Base-by-base conservation (phyloP, 2,329 filamentous ascomycete genomes). In the Graphilbum fragrans region DNA sequence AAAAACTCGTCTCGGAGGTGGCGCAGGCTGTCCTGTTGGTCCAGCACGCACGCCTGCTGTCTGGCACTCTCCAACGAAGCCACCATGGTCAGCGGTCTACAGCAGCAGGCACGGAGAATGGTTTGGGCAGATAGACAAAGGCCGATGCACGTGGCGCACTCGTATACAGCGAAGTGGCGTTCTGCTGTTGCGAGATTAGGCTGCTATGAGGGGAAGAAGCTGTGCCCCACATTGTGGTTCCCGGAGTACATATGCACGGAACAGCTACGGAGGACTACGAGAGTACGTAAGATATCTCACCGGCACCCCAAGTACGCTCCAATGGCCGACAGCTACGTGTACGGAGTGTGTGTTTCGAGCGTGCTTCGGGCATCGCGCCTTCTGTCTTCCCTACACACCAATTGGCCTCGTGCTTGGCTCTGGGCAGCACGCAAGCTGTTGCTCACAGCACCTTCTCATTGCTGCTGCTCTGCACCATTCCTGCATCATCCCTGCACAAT, bases 1-100 rank as follows among this genome's bases (percentile, higher is more conserved):
- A 81, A 69, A 57, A 92, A 94, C 50, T 90, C 73, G 17, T 75
- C 61, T 27, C 85, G 72, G 40, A 85, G 69, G 43, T 67, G 63
- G 14, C 62, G 59, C 31, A 86, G 59, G 19, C 66, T 59, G 54
- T 86, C 80, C 49, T 74, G 63, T 0, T 63, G 58, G 57, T 86
- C 81, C 5, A 83, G 65, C 19, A 60, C 49, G 47, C 56, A 57
- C 2, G 73, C 73, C 53, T 66, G 74, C 10, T 65, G 64, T 7
- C 47, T 41, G 5, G 33, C 38, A 3, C 42, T n/a, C 16, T 36
- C 34, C 5, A 31, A 10, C 17, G 32, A 36, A 14, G n/a, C 34
- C 45, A 49, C 45, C 18, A 17, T 7, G 14, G 7, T 16, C 7
- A 16, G 11, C 12, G 29, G 29, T 5, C 7, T 5, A 16, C 29